Conservation (phyloP, 2,329 filamentous ascomycete species). For the Penicillium palitans region DNA sequence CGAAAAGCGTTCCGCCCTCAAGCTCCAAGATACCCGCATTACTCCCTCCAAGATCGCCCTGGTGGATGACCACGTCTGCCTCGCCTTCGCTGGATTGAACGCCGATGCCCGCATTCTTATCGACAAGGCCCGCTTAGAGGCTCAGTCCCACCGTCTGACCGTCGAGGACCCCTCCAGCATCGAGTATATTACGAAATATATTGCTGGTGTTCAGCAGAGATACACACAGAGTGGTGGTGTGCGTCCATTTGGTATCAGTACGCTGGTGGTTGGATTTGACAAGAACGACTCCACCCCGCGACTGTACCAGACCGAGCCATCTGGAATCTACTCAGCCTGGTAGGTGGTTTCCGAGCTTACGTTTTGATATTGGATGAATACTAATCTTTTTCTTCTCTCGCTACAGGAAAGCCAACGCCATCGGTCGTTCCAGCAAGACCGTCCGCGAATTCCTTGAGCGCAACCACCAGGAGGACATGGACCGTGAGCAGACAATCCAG, state of each 20-base stretch:
- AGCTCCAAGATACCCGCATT: slow-evolving; percentile 98
- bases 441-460: slow-evolving; percentile 97
- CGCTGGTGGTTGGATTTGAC: slow-evolving; percentile 97
- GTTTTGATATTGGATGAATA: slow-evolving; percentile 16
- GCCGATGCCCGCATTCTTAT: slow-evolving; percentile 97
- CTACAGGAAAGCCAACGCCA: slow-evolving; percentile 95
- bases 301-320: slow-evolving; percentile 98
- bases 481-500: slow-evolving; percentile 92
- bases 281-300: slow-evolving; percentile 83
- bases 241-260: slow-evolving; percentile 97
- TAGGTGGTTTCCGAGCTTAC: slow-evolving; percentile 48
- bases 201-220: slow-evolving; percentile 95
- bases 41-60: slow-evolving; percentile 98
- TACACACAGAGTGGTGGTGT: slow-evolving; percentile 99
- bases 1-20: slow-evolving; percentile 99
- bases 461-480: slow-evolving; percentile 98
- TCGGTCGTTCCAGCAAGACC: slow-evolving; percentile 97
- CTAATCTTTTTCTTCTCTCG: background rate
- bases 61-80: slow-evolving; percentile 91
- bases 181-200: slow-evolving; percentile 99
- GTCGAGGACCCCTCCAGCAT: slow-evolving; percentile 97
- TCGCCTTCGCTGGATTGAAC: slow-evolving; percentile 95
- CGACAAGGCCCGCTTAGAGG: slow-evolving; percentile 96
- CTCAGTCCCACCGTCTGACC: slow-evolving; percentile 93
- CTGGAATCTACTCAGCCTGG: slow-evolving; percentile 98